Percentiles rank a stretch among this genome's conserved stretches.
These are phyloP conservation scores for Xylariaceae sp. DNA, from an alignment of 2,329 filamentous ascomycete genomes.

Conservation along the genomic window DNA sequence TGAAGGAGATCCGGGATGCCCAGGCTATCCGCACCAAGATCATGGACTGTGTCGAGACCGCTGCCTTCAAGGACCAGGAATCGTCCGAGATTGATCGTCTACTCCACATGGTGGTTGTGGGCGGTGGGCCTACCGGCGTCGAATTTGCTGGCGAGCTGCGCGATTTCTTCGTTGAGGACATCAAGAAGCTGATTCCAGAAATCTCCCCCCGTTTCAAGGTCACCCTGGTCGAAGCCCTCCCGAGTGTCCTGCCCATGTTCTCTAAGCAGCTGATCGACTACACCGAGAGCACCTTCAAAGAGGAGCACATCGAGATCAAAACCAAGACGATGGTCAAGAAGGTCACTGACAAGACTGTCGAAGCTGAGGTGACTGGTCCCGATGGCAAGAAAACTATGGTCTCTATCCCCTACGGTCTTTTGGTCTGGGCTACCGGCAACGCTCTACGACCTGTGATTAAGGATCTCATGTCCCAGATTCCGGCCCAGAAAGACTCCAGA, in stretches of 20 bases:
- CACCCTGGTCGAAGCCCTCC: constrained; percentile 92
- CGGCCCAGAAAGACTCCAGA: constrained; percentile 89
- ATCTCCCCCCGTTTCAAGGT: constrained; percentile 94
- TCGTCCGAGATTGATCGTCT: constrained; percentile 85
- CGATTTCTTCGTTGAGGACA: constrained; percentile 97
- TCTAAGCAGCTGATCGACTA: constrained; percentile 99
- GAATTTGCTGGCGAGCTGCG: constrained; percentile 98
- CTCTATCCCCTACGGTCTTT: constrained; percentile 83
- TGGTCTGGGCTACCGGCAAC: constrained; percentile 98
- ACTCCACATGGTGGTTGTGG: constrained; percentile 94
- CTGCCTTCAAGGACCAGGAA: constrained; percentile 93
- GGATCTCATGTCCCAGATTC: constrained; percentile 86
- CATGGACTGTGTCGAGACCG: constrained; percentile 99
- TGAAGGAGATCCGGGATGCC: constrained; percentile 96
- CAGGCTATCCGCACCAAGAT: constrained; percentile 96
- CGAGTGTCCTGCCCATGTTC: constrained; percentile 95
- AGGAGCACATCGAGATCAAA: constrained; percentile 95
- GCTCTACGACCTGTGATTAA: constrained; percentile 81
- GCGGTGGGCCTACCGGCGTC: constrained; percentile 91
- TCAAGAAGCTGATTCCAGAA: constrained; percentile 96
- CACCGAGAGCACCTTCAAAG: constrained; percentile 97
- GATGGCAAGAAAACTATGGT: constrained; percentile 79
- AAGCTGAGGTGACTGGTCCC: constrained; percentile 74
- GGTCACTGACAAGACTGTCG: constrained; percentile 85
- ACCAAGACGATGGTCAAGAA: constrained; percentile 99